Evolutionary conservation across 306 rosid genomes (phyloP), one percentile per base, ranked within the genome.

Genomic region (Alnus rubra): DNA sequence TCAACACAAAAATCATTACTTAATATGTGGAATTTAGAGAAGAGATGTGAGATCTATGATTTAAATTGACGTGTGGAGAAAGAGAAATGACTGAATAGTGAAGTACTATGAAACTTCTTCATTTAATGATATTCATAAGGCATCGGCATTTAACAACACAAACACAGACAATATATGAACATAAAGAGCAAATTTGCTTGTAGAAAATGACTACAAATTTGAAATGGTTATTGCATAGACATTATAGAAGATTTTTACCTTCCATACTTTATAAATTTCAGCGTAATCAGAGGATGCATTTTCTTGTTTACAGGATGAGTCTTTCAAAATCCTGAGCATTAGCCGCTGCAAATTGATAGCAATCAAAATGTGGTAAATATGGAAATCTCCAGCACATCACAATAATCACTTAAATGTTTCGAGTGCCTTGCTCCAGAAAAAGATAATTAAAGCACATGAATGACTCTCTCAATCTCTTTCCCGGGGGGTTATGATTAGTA

Each of bases 271-370:
- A 74, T 50, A 67, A 56, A 81, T 75, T 71, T 88, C 75, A 76
- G 73, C 65, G 52, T 31, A 60, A 82, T 72, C 74, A 80, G 80
- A 79, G 74, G 89, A 75, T 55, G 55, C 33, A 63, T 58, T 68
- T 76, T 76, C 84, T 53, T 79, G 68, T 60, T 33, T 60, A 71
- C 33, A 75, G 78, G 78, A 74, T 76, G 14, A 75, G 63, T 84
- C 88, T 69, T 77, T 88, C 79, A 87, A 73, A 73, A 88, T 82
- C 75, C 76, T 86, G 64, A 81, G 87, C 80, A 95, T 47, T 77
- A 95, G 89, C 82, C 55, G 86, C 98, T 92, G 92, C 93, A 84
- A 64, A 76, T 68, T 45, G 35, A 79, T 31, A 49, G 50, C 83
- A 74, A 18, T 65, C 47, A 23, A 58, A 73, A 54, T 71, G 69